Evolutionary conservation across 164 flowering plant species (phyloP).

Genomic region (Sextonia rubra): DNA sequence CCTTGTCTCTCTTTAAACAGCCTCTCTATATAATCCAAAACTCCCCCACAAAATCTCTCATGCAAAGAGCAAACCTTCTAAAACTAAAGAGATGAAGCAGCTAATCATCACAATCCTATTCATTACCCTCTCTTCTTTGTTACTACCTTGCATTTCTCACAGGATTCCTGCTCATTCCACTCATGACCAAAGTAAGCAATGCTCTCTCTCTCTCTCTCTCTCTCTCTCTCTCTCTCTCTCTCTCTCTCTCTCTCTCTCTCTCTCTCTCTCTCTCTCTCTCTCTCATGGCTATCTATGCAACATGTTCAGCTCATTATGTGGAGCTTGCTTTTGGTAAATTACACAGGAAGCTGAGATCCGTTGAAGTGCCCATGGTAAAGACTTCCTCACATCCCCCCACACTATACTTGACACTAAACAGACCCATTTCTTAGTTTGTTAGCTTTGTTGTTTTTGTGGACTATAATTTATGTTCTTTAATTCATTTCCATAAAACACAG

Average conservation of each 20-base stretch:
- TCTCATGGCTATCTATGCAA: background rate
- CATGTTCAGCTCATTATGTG: background rate
- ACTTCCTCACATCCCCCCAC: background rate
- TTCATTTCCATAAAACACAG: background rate
- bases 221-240: constrained; percentile 5
- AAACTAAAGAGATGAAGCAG: background rate
- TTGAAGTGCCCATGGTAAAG: background rate
- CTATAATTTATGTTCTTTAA: too few relatives aligned
- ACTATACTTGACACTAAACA: background rate
- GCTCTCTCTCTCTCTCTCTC: background rate
- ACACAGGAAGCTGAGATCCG: background rate
- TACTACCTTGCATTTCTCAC: background rate
- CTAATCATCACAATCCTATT: background rate
- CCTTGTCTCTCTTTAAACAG: background rate
- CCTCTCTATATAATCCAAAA: background rate
- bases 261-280: background rate
- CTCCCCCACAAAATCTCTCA: background rate
- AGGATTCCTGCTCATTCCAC: background rate
- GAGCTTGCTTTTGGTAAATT: background rate
- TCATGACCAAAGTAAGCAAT: background rate
- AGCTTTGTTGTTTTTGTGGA: background rate
- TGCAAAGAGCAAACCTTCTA: background rate
- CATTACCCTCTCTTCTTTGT: background rate
- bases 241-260: background rate
- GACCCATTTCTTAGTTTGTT: background rate